Percentiles rank a stretch among this genome's conserved stretches.
Conservation (phyloP, 1,284 basidiomycete genomes). For the Fistulinella staudtii region DNA sequence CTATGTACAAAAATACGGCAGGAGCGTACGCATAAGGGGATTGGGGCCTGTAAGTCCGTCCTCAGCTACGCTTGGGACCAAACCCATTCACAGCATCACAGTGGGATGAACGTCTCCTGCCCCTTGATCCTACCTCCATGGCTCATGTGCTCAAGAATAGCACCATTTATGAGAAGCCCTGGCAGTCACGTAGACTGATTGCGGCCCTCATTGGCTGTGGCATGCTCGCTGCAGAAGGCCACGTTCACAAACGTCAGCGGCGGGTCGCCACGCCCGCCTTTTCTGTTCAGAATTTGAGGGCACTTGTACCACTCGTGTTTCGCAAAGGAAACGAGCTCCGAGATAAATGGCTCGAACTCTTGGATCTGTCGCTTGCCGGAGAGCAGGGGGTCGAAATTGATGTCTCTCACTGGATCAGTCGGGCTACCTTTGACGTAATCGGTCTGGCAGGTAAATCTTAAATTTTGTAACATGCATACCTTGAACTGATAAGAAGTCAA, state of each 20-base stretch:
- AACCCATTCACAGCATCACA: constrained; percentile 27
- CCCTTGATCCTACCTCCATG: constrained; percentile 70
- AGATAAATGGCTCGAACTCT: constrained; percentile 53
- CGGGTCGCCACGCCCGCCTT: constrained; percentile 75
- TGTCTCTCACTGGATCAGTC: constrained; percentile 68
- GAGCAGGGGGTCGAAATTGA: constrained; percentile 42
- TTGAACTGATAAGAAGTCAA: constrained; percentile 1
- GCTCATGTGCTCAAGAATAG: constrained; percentile 66
- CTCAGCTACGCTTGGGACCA: constrained; percentile 1
- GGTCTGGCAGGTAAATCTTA: constrained; percentile 65
- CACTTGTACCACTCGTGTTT: constrained; percentile 67
- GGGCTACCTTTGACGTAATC: constrained; percentile 79
- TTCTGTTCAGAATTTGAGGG: constrained; percentile 68
- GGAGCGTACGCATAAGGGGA: constrained; percentile 60
- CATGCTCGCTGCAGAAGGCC: constrained; percentile 73
- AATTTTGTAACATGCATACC: background rate
- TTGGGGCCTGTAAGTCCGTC: constrained; percentile 53
- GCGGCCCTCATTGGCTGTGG: constrained; percentile 72
- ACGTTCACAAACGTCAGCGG: constrained; percentile 68
- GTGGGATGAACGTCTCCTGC: constrained; percentile 75
- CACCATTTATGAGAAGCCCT: constrained; percentile 73
- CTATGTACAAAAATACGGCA: constrained; percentile 51
- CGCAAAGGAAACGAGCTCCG: constrained; percentile 60
- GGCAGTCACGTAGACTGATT: constrained; percentile 70
- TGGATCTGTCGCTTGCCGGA: constrained; percentile 20